Evolutionary conservation across 2,329 filamentous ascomycete genomes (phyloP), one percentile per base, ranked within the genome.

Genomic region (Stachybotrys elegans): DNA sequence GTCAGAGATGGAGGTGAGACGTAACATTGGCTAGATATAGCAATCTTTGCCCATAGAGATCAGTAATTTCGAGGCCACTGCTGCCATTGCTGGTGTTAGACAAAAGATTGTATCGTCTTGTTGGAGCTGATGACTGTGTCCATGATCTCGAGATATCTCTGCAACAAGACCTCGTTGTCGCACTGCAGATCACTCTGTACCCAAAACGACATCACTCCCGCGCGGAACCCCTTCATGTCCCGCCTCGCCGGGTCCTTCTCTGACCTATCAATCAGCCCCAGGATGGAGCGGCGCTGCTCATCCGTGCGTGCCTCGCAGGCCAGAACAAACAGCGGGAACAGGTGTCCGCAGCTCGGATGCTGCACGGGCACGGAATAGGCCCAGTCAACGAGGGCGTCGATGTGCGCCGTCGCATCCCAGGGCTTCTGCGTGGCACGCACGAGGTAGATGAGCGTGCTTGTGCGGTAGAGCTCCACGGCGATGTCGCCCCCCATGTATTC

Each of bases 281-380:
- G 44, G 4, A 66, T 57, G 3, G 51, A 45, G 1, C 47, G 43
- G 9, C 63, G 48, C 14, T 58, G 59, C 25, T 60, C 57, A 4
- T 67, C 64, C 3, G 48, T 58, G 6, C 52, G 48, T 14, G 64
- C 59, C 51, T 67, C 63, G 46, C 61, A 63, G 11, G 57, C 59
- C 0, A 67, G 36, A 19, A 67, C 61, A 12, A 66, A 51, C 2
- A 67, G 29, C 0, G 64, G 64, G 4, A 67, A 67, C 43, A 61
- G 59, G 47, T 63, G 62, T 7, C 49, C 41, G 22, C 63, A 67
- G 16, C 43, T 40, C 22, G 38, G 45, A 2, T 29, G 19, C 32
- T 45, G 25, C 4, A 43, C 13, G 6, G 46, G 44, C 16, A 32
- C 56, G 5, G 43, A 16, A 29, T 57, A 60, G 2, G 48, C 51